These are phyloP conservation scores for Hyaloscypha finlandica DNA, from an alignment of 495 filamentous ascomycete species.

Conservation along the genomic window DNA sequence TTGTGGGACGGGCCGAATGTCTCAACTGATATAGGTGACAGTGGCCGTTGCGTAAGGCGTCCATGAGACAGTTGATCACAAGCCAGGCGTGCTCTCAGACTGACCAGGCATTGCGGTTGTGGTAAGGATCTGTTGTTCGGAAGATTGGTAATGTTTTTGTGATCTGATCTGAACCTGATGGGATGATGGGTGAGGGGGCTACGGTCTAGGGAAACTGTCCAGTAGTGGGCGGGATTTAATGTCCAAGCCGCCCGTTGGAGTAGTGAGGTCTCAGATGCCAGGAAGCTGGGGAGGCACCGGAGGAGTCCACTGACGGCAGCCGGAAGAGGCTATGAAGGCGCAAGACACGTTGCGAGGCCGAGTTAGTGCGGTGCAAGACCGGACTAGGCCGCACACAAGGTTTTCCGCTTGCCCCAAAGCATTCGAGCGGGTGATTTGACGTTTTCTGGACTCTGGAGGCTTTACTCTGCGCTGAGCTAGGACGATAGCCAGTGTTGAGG, in stretches of 20 bases:
- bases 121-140: not conserved
- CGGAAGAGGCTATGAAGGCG: constrained; percentile 10
- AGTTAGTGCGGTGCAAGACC: not conserved
- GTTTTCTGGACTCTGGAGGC: not conserved
- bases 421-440: not conserved
- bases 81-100: not conserved
- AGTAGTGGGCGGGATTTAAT: not conserved
- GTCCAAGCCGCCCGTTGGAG: not conserved
- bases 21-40: constrained; percentile 6
- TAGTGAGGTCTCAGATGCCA: not conserved
- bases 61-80: not conserved
- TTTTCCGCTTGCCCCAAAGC: constrained; percentile 1
- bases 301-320: not conserved
- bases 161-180: not conserved
- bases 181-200: not conserved
- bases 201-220: not conserved
- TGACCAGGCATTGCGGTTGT: not conserved
- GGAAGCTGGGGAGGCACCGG: not conserved
- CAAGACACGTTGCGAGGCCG: not conserved
- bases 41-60: not conserved
- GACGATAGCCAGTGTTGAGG: not conserved
- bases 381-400: not conserved
- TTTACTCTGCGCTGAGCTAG: not conserved
- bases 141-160: not conserved
- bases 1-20: constrained; percentile 16